A percentile compares a stretch with the other conserved stretches of the same genome.
Conservation (phyloP, 2,329 filamentous ascomycete species). For the Atkinsonella texensis region DNA sequence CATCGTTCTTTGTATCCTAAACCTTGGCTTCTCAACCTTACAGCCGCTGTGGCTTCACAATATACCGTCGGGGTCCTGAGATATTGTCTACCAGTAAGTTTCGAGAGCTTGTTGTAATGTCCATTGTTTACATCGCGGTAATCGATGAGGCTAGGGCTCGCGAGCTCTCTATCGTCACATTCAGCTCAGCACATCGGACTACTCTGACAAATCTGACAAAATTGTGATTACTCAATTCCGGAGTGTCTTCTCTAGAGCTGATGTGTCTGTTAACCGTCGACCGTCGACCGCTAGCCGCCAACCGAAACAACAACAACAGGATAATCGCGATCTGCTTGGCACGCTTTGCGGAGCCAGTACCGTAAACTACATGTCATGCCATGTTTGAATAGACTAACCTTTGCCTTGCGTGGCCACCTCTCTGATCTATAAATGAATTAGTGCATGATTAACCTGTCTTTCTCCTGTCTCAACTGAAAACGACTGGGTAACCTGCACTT, state of each 20-base stretch:
- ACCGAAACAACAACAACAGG: background rate
- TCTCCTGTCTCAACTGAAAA: background rate
- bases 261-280: background rate
- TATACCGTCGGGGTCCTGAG: too few relatives aligned
- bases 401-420: constrained; percentile 1
- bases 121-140: too few relatives aligned
- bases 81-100: too few relatives aligned
- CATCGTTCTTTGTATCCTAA: background rate
- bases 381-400: constrained; percentile 6
- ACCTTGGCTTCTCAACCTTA: background rate
- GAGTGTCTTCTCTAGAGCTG: background rate
- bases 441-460: constrained; percentile 3
- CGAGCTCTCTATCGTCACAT: background rate
- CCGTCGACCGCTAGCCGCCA: background rate
- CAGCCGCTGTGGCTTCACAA: too few relatives aligned
- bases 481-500: background rate
- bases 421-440: constrained; percentile 2
- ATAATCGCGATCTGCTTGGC: background rate
- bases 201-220: too few relatives aligned
- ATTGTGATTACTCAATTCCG: background rate
- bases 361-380: background rate
- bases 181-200: background rate
- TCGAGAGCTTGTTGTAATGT: too few relatives aligned
- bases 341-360: background rate
- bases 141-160: background rate